Percentiles rank a stretch among this genome's conserved stretches.
Evolutionary conservation across 257 asterid species (phyloP).

Genomic region (Fraxinus cuspidata): DNA sequence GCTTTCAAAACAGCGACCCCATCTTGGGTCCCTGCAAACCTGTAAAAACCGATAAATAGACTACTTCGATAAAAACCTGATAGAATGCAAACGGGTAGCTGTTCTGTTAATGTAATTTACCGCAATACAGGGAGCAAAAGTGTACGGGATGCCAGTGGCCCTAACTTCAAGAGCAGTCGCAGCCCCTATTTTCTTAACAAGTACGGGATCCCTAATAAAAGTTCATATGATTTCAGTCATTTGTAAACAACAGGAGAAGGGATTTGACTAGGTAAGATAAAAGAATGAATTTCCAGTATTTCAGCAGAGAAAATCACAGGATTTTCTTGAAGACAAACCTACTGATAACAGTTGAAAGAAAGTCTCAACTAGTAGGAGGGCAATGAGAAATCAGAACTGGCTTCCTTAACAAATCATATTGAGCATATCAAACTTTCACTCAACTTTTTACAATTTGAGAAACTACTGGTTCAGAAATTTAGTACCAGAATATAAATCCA

Average conservation of each 20-base stretch:
- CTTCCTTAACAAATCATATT: not conserved
- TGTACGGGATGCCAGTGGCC: conserved; percentile 42
- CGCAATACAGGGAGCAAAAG: conserved; percentile 47
- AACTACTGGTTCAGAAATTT: not conserved
- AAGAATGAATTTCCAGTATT: not conserved
- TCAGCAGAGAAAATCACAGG: not conserved
- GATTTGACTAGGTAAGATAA: not conserved
- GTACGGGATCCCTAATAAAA: conserved; percentile 36
- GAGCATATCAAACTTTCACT: not conserved
- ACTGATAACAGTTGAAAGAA: not conserved
- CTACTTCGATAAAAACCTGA: not conserved
- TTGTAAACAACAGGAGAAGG: not conserved
- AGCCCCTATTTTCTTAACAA: conserved; percentile 41
- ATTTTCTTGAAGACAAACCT: not conserved
- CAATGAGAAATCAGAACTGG: not conserved
- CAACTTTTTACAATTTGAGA: not conserved
- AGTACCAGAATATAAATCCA: not conserved
- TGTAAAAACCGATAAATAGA: conserved; percentile 1
- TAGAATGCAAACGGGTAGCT: not conserved
- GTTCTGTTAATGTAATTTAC: conserved; percentile 7
- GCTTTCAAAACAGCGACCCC: conserved; percentile 69
- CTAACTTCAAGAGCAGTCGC: conserved; percentile 48
- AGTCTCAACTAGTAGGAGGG: not conserved
- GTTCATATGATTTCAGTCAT: conserved; percentile 10
- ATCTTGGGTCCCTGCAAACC: conserved; percentile 63